A percentile compares a stretch with the other conserved stretches of the same genome.
Conservation (phyloP, 768 basidiomycete species). For the Filobasidium floriforme region DNA sequence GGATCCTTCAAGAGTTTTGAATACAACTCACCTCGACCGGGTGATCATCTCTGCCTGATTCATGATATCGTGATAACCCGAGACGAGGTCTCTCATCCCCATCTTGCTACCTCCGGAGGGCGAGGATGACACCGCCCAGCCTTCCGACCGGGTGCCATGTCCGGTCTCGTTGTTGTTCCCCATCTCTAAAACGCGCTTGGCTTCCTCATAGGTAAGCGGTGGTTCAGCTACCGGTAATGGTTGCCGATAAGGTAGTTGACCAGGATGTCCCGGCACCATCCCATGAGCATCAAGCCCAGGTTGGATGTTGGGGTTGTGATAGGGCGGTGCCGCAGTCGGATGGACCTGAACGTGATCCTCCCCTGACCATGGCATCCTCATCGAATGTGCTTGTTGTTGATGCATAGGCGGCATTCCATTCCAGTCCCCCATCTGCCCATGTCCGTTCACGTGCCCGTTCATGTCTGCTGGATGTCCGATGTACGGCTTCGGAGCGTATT, state of each 20-base stretch:
- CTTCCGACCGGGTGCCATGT: background rate
- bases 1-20: background rate
- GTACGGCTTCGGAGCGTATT: background rate
- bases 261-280: background rate
- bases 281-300: background rate
- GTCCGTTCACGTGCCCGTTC: background rate
- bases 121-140: background rate
- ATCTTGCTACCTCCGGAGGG: constrained; percentile 6
- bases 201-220: background rate
- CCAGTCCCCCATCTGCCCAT: background rate
- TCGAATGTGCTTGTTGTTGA: too few species aligned
- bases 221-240: background rate
- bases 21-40: background rate
- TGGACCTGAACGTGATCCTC: too few species aligned
- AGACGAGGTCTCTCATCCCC: constrained; percentile 11
- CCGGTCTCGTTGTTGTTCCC: background rate
- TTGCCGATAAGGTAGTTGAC: background rate
- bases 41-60: background rate
- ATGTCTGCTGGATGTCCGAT: background rate
- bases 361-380: too few species aligned
- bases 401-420: background rate
- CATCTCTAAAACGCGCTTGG: background rate
- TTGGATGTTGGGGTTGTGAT: too few species aligned
- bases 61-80: constrained; percentile 9
- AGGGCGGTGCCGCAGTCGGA: too few species aligned